phyloP scores from a whole-genome alignment of 257 asterid genomes.

The Solanum stenotomum region DNA sequence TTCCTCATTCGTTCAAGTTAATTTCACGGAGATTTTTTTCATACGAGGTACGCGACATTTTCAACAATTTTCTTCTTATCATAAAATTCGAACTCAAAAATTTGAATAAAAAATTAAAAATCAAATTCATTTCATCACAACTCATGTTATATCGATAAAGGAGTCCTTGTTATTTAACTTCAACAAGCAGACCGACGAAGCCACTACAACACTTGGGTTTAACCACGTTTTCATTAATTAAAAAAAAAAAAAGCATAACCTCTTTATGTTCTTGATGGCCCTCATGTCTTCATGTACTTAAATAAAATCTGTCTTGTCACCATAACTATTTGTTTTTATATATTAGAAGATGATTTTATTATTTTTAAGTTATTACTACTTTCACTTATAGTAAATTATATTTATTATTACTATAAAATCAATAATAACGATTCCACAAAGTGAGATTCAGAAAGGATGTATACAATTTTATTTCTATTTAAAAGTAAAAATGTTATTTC shows the following conservation, averaged over 20 bases:
- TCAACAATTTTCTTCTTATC: no score
- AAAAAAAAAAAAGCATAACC: not conserved
- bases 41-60: not conserved
- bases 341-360: not conserved
- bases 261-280: not conserved
- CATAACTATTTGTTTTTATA: not conserved
- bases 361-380: not conserved
- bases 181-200: not conserved
- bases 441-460: not conserved
- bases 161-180: no score
- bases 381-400: not conserved
- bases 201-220: not conserved
- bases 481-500: rapidly evolving
- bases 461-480: no score
- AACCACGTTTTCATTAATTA: not conserved
- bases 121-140: not conserved
- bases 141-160: no score
- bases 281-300: not conserved
- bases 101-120: not conserved
- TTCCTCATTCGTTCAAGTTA: not conserved
- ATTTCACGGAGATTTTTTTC: not conserved
- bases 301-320: not conserved
- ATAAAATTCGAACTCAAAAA: rapidly evolving
- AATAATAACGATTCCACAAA: no score
- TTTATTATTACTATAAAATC: no score